These are phyloP conservation scores for Psilocybe subaeruginosa DNA, from an alignment of 768 basidiomycete species.

Conservation along the genomic window DNA sequence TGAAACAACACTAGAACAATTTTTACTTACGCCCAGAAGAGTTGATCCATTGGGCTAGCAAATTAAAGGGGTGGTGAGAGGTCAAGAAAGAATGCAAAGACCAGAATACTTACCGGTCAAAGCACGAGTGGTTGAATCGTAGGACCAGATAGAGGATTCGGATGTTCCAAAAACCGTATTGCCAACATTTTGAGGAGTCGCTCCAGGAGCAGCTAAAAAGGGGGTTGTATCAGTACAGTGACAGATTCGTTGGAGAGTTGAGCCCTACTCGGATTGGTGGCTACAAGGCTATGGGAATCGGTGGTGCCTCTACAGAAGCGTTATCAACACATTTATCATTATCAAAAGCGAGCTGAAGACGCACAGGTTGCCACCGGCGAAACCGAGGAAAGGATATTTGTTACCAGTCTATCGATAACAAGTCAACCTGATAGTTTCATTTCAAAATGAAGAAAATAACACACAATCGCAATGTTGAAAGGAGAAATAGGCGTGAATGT, in stretches of 20 bases:
- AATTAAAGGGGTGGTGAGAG: background rate
- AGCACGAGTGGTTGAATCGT: background rate
- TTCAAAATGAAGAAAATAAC: background rate
- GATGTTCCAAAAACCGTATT: background rate
- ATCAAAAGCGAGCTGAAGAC: background rate
- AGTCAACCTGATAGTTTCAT: background rate
- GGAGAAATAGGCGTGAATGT: conserved; percentile 9
- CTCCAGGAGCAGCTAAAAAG: conserved; percentile 8
- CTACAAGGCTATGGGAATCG: background rate
- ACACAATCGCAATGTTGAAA: conserved; percentile 15
- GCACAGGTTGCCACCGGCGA: conserved; percentile 7
- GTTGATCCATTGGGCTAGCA: conserved; percentile 14
- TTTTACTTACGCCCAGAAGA: background rate
- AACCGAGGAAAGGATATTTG: conserved; percentile 8
- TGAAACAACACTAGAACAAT: background rate
- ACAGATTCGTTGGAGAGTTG: background rate
- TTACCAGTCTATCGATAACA: background rate
- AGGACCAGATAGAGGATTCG: conserved; percentile 13
- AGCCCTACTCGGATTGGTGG: conserved; percentile 11
- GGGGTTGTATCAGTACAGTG: background rate
- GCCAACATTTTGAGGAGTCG: conserved; percentile 2
- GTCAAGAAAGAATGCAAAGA: background rate
- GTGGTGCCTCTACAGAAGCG: background rate
- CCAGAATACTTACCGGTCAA: conserved; percentile 1
- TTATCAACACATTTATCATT: background rate